Percentiles rank a stretch among this genome's conserved stretches.
These are phyloP conservation scores for Alternaria gansuensis DNA, from an alignment of 2,329 filamentous ascomycete species.

Conservation along the genomic window DNA sequence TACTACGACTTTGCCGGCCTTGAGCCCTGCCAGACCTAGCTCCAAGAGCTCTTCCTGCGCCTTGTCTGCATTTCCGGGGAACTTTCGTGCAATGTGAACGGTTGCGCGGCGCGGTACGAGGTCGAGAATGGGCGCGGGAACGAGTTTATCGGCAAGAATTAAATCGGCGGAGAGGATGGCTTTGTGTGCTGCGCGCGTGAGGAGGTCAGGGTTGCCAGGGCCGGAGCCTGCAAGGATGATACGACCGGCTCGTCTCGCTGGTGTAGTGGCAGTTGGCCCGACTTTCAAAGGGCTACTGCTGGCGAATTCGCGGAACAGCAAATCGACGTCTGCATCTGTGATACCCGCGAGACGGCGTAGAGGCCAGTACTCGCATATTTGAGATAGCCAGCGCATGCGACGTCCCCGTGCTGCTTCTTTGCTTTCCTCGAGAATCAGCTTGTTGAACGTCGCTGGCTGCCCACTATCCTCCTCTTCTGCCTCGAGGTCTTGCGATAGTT, in stretches of 20 bases:
- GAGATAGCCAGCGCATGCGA: conserved; percentile 89
- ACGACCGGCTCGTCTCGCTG: conserved; percentile 62
- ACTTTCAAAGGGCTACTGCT: conserved; percentile 49
- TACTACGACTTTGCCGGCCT: conserved; percentile 79
- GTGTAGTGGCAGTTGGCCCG: conserved; percentile 31
- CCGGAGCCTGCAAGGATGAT: conserved; percentile 92
- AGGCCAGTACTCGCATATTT: conserved; percentile 99
- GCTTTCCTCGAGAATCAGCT: conserved; percentile 77
- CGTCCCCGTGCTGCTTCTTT: conserved; percentile 77
- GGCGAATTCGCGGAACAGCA: conserved; percentile 77
- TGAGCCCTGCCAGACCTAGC: conserved; percentile 74
- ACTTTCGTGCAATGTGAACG: conserved; percentile 93
- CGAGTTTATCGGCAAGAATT: conserved; percentile 86
- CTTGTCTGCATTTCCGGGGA: conserved; percentile 93
- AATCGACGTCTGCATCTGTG: conserved; percentile 79
- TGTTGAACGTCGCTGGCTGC: conserved; percentile 85
- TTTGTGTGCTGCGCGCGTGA: conserved; percentile 82
- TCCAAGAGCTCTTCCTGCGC: conserved; percentile 90
- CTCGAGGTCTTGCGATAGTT: conserved; percentile 56
- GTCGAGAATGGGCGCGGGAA: conserved; percentile 83
- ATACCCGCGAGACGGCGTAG: conserved; percentile 81
- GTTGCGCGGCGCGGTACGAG: conserved; percentile 89
- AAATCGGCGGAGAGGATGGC: conserved; percentile 78
- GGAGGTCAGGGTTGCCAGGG: conserved; percentile 88
- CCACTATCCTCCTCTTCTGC: conserved; percentile 71